Evolutionary conservation across 192 early-diverging fungal genomes (phyloP), one percentile per base, ranked within the genome.

Genomic region (Jimgerdemannia flammicorona): DNA sequence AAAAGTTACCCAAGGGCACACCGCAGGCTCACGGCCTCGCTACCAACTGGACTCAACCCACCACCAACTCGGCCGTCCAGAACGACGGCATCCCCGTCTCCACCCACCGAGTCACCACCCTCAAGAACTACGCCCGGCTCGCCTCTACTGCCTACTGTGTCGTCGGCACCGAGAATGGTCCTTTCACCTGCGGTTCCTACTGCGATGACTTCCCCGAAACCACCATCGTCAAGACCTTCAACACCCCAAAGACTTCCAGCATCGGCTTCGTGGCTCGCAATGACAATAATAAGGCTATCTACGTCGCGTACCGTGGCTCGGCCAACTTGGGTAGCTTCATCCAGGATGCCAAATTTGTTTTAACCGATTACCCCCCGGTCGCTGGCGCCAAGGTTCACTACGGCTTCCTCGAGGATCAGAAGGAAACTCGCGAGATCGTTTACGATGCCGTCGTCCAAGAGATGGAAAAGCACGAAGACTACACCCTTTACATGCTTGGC

Each of bases 401-500:
- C 11, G 68, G 54, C 11, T 43, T 65, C 39, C 67, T 77, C 11
- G 71, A 44, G 43, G 73, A 75, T 71, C 14, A 71, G 20, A 43
- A 72, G 17, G 67, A 73, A 44, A 43, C 67, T 17, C 66, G 70
- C 39, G 18, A 29, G 10, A 54, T 68, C 2, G 67, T 78, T 9
- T 40, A 59, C 40, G 43, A 70, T 8, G 42, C 68, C 18, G 69
- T 70, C 18, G 59, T 41, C 10, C 20, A 19, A 20, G 41, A 74
- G 20, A 63, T 80, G 29, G 74, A n/a, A 18, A 10, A 59, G 18
- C 7, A 80, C 43, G 72, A 69, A n/a, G 19, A 17, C 39, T 80
- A 80, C 43, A 74, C 44, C 19, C 69, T 80, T 44, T 40, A 67
- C 11, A 70, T 80, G n/a, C 43, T 75, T 63, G 78, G 80, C 10